A percentile compares a stretch with the other conserved stretches of the same genome.
phyloP scores from a whole-genome alignment of 106 monocot genomes.

The Dioscorea dumetorum region DNA sequence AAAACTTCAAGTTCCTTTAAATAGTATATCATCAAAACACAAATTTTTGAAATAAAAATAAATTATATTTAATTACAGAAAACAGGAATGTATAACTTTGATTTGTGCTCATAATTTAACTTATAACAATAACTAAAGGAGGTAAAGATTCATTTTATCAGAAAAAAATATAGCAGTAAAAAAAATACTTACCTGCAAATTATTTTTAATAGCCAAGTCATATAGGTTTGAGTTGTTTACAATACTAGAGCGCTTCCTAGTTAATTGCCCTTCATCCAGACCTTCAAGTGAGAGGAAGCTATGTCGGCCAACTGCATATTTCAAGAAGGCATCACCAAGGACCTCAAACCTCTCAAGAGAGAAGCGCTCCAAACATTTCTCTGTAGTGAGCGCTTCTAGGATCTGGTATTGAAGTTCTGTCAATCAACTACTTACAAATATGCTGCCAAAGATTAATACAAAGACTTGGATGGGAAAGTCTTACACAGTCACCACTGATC shows the following conservation, averaged over 20 bases:
- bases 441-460: background rate
- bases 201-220: conserved; percentile 64
- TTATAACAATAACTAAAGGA: background rate
- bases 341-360: conserved; percentile 95
- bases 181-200: conserved; percentile 54
- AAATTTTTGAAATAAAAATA: no score
- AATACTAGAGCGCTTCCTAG: conserved; percentile 54
- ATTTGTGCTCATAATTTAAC: no score
- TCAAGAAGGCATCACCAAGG: conserved; percentile 94
- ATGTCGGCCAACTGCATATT: conserved; percentile 77
- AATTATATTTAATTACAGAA: no score
- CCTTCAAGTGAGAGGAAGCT: conserved; percentile 66
- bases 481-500: conserved; percentile 63
- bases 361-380: conserved; percentile 84
- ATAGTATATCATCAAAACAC: no score
- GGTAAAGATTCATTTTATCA: background rate
- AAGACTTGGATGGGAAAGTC: background rate
- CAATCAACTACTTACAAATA: no score
- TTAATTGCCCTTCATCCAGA: conserved; percentile 92
- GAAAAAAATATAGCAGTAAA: background rate
- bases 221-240: conserved; percentile 81
- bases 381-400: conserved; percentile 87
- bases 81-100: no score
- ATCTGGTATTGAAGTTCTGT: conserved; percentile 28
- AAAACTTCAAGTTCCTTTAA: no score